Evolutionary conservation across 2,329 filamentous ascomycete species (phyloP).

Genomic region (Beauveria sp.): DNA sequence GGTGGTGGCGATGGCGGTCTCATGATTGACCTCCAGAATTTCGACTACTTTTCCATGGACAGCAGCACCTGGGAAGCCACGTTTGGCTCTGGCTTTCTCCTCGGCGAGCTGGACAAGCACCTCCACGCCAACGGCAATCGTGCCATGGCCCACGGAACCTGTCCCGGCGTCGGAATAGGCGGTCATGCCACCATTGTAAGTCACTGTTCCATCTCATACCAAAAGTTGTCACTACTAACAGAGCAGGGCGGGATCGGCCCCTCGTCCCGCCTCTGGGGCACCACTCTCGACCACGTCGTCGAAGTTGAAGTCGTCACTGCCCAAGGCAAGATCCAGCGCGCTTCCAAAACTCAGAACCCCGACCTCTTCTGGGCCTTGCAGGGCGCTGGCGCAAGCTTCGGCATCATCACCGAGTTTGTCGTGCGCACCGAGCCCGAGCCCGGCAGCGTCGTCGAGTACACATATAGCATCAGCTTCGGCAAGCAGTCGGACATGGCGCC

Average conservation of each 20-base stretch:
- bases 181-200: conserved; percentile 50
- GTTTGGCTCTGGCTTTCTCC: conserved; percentile 44
- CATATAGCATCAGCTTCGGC: conserved; percentile 44
- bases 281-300: conserved; percentile 45
- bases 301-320: conserved; percentile 50
- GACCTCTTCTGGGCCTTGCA: conserved; percentile 51
- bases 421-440: conserved; percentile 49
- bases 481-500: conserved; percentile 38
- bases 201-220: background rate
- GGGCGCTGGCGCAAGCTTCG: conserved; percentile 49
- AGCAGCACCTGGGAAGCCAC: conserved; percentile 43
- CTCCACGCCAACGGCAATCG: conserved; percentile 44
- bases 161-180: conserved; percentile 50
- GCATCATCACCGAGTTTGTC: conserved; percentile 49
- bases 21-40: conserved; percentile 45
- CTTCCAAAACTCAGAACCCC: conserved; percentile 37
- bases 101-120: conserved; percentile 42
- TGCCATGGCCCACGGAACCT: conserved; percentile 53
- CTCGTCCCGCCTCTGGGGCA: conserved; percentile 53
- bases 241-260: conserved; percentile 45
- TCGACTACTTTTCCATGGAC: conserved; percentile 47
- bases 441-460: conserved; percentile 48
- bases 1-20: conserved; percentile 44
- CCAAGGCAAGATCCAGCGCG: conserved; percentile 41
- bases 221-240: background rate